These are phyloP conservation scores for Phytophthora meadii DNA, from an alignment of 352 stramenopile species.

Conservation along the genomic window DNA sequence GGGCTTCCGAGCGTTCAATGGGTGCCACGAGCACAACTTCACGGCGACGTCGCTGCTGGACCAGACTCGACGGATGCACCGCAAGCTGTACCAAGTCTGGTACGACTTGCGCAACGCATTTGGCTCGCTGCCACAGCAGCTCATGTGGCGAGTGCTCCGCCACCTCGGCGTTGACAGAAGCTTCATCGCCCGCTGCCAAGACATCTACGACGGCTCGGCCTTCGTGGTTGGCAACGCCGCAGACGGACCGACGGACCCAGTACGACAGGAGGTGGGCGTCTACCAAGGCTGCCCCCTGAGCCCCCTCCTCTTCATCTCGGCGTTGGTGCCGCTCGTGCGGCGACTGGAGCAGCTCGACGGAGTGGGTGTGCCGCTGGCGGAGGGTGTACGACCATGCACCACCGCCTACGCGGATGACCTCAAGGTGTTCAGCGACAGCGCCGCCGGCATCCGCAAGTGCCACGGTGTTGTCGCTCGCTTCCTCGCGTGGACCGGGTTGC, in stretches of 20 bases:
- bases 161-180: conserved; percentile 2
- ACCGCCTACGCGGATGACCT: conserved; percentile 17
- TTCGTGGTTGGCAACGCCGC: conserved; percentile 21
- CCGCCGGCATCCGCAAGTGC: conserved; percentile 13
- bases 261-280: conserved; percentile 22
- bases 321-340: neutral
- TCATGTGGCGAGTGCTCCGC: neutral
- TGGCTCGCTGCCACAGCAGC: conserved; percentile 2
- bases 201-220: conserved; percentile 11
- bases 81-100: no score
- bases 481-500: conserved; percentile 1
- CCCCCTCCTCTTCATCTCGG: conserved; percentile 32
- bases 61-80: no score
- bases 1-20: conserved; percentile 27
- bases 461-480: conserved; percentile 5
- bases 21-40: conserved; percentile 5
- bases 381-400: neutral
- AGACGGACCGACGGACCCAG: conserved; percentile 24
- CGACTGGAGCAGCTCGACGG: conserved; percentile 3
- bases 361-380: conserved; percentile 1
- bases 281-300: conserved; percentile 30
- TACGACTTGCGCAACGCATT: no score
- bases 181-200: conserved; percentile 13
- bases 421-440: conserved; percentile 5
- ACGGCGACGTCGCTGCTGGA: no score